phyloP scores from a whole-genome alignment of 441 rosid genomes.

The Gossypium trilobum region DNA sequence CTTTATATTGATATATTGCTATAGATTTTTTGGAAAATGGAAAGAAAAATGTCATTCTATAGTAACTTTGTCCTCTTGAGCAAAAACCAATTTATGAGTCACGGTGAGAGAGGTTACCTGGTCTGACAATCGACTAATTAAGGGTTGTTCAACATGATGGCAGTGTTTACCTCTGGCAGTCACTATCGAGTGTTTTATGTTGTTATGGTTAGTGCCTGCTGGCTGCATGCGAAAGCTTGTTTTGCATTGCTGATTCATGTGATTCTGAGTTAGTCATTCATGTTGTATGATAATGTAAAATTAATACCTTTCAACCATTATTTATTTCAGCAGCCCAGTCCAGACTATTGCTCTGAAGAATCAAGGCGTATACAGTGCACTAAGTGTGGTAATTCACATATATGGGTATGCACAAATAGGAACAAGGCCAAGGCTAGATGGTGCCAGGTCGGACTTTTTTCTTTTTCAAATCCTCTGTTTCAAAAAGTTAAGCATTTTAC shows the following conservation, averaged over 20 bases:
- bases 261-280: background rate
- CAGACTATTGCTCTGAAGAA: constrained; percentile 72
- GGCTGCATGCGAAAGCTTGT: background rate
- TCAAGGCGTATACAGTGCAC: constrained; percentile 96
- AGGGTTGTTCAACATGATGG: background rate
- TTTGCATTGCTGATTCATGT: constrained; percentile 6
- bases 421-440: constrained; percentile 86
- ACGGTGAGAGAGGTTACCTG: background rate
- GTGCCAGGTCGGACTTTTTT: constrained; percentile 66
- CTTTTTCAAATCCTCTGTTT: constrained; percentile 2
- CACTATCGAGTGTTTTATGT: background rate
- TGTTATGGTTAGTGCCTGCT: background rate
- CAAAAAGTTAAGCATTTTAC: background rate
- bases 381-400: constrained; percentile 79
- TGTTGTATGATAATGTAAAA: background rate
- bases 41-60: background rate
- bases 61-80: background rate
- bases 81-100: background rate
- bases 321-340: constrained; percentile 37
- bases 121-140: constrained; percentile 1
- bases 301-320: background rate
- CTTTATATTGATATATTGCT: background rate
- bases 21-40: background rate
- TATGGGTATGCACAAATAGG: constrained; percentile 94
- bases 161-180: background rate